Evolutionary conservation across 495 filamentous ascomycete genomes (phyloP), one percentile per base, ranked within the genome.

Genomic region (Parathielavia hyrcaniae): DNA sequence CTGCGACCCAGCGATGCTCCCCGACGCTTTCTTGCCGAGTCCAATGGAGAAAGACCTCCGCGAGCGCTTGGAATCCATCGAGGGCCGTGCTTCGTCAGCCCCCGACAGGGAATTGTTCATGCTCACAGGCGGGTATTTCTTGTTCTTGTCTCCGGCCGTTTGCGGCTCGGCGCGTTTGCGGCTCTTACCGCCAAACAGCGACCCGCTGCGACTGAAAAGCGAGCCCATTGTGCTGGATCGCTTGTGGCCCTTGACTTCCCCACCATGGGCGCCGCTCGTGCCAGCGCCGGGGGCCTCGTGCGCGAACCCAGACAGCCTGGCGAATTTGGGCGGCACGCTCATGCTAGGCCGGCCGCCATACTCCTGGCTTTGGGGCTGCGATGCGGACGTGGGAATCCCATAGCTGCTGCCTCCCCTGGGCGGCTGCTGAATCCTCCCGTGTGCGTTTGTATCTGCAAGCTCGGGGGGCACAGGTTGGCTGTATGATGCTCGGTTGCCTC

Each of bases 381-480:
- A 52, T 57, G 86, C 82, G 17, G 81, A 77, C 34, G 88, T 83
- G 19, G 89, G 64, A 30, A 93, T 90, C 26, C 81, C 80, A 64
- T 95, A 95, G 57, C 83, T 82, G 68, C 86, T 89, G 16, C 75
- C 79, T 61, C 81, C 85, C 39, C 73, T 71, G 17, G 90, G 90
- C 67, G 93, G 93, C 69, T 95, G 91, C 56, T 91, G 84, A 58
- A 98, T 86, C 62, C 87, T 86, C 59, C 90, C 93, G 72, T 96
- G 87, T 38, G 84, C 92, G 76, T 95, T 96, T 40, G 90, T 91
- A 68, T 86, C 85, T 53, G 89, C 90, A 62, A 97, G 83, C 59
- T 88, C 86, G 34, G 93, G 91, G 54, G 89, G 89, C 64, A 87
- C 83, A 46, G 93, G 92, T 72, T 90, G 88, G 61, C 88, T 87